These are phyloP conservation scores for Hypomontagnella submonticulosa DNA, from an alignment of 495 filamentous ascomycete species.

Conservation along the genomic window DNA sequence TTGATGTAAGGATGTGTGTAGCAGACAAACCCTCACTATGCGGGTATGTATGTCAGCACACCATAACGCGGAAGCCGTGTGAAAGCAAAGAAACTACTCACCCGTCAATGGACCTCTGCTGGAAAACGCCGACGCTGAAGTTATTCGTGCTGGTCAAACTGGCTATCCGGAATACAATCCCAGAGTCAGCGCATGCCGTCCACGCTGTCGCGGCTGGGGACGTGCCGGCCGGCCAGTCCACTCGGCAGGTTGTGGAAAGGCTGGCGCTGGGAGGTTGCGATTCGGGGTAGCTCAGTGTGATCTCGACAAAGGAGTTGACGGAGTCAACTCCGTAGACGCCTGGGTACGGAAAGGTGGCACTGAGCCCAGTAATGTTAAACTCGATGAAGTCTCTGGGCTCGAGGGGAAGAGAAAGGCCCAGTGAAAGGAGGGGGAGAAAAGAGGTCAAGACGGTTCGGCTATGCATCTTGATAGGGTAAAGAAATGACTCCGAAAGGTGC, in stretches of 20 bases:
- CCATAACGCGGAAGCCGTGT: background rate
- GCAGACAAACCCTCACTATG: constrained; percentile 40
- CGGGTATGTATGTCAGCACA: constrained; percentile 14
- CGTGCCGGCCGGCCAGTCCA: constrained; percentile 32
- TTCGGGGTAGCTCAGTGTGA: constrained; percentile 72
- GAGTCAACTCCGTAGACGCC: constrained; percentile 30
- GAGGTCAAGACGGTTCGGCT: constrained; percentile 17
- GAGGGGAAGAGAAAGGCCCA: constrained; percentile 32
- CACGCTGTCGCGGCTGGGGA: constrained; percentile 38
- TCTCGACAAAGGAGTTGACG: constrained; percentile 36
- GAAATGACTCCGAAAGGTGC: background rate
- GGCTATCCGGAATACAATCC: constrained; percentile 38
- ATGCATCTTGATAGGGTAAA: constrained; percentile 23
- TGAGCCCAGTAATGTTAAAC: constrained; percentile 39
- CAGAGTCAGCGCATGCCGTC: constrained; percentile 29
- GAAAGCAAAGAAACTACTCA: constrained; percentile 17
- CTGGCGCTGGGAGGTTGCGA: constrained; percentile 67
- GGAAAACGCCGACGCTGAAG: constrained; percentile 39
- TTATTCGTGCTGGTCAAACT: constrained; percentile 36
- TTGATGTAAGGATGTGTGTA: constrained; percentile 22
- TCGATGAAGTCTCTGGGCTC: constrained; percentile 29
- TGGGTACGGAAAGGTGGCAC: constrained; percentile 39
- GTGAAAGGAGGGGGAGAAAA: constrained; percentile 31
- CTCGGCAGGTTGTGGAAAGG: constrained; percentile 42
- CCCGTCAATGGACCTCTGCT: constrained; percentile 35